Percentiles rank a stretch among this genome's conserved stretches.
These are phyloP conservation scores for Thielaviopsis musarum DNA, from an alignment of 2,329 filamentous ascomycete genomes.

Conservation along the genomic window DNA sequence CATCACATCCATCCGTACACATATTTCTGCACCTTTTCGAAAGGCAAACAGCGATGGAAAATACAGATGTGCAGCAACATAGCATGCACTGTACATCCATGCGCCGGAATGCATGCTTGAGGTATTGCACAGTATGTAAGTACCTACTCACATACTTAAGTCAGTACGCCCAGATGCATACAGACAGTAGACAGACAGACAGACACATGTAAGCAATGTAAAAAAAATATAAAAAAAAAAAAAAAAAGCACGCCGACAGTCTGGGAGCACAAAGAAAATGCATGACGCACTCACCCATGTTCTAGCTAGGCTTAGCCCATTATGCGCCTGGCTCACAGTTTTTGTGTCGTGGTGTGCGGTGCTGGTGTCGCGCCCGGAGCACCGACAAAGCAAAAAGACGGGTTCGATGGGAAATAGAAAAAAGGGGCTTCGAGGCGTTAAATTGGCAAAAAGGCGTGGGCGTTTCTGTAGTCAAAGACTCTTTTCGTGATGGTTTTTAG, in stretches of 20 bases:
- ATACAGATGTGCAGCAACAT: not conserved
- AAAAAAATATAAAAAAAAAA: not conserved
- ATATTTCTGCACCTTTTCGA: not conserved
- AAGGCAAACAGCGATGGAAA: not conserved
- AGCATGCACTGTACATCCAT: not conserved
- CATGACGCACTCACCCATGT: slow-evolving; percentile 7
- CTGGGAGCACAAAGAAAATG: not conserved
- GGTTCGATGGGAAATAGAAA: not conserved
- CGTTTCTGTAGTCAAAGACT: not conserved
- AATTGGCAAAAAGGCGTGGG: not conserved
- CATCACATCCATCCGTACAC: not conserved
- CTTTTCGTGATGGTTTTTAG: not conserved
- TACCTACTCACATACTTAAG: not conserved
- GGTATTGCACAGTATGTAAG: not conserved
- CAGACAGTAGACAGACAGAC: not conserved
- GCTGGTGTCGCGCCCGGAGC: not conserved
- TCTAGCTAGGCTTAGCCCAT: not conserved
- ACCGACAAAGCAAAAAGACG: not conserved
- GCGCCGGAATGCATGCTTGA: too few species aligned
- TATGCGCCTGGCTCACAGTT: not conserved
- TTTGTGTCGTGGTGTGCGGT: not conserved
- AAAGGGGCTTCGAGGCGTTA: not conserved
- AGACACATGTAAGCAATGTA: not conserved
- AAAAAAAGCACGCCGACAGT: not conserved
- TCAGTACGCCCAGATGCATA: not conserved